A percentile compares a stretch with the other conserved stretches of the same genome.
Evolutionary conservation across 176 grass and related monocot genomes (phyloP).

Genomic region (Chloris gayana): DNA sequence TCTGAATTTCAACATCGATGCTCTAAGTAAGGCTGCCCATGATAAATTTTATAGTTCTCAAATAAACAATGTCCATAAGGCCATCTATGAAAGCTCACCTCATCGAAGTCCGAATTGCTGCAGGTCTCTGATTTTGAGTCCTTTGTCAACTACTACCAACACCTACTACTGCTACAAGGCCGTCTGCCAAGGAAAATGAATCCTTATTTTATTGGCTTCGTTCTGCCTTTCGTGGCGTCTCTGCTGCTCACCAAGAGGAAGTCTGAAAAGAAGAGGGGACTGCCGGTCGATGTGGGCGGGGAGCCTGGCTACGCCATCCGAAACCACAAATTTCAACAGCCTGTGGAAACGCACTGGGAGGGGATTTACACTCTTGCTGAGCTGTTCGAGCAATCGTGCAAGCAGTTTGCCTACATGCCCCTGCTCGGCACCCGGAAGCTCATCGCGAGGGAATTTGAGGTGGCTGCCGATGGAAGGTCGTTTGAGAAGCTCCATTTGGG

Average conservation of each 20-base stretch:
- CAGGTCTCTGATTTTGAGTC: slow-evolving; percentile 28
- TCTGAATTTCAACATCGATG: not conserved
- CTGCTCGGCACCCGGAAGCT: slow-evolving; percentile 81
- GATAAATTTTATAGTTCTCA: not conserved
- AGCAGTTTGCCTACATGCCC: slow-evolving; percentile 61
- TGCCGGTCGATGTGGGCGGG: slow-evolving; percentile 59
- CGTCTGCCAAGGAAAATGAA: slow-evolving; percentile 51
- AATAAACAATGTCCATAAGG: not conserved
- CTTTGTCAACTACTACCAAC: not conserved
- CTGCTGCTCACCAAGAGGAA: slow-evolving; percentile 62
- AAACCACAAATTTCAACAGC: slow-evolving; percentile 62
- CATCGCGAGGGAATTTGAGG: slow-evolving; percentile 60
- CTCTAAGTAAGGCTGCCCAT: not conserved
- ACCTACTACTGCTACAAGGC: not conserved
- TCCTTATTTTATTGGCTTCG: slow-evolving; percentile 69
- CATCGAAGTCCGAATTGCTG: not conserved
- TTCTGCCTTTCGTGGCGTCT: slow-evolving; percentile 61
- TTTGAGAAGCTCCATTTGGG: slow-evolving; percentile 97
- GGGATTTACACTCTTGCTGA: slow-evolving; percentile 80
- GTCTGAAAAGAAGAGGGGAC: slow-evolving; percentile 65
- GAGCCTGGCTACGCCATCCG: slow-evolving; percentile 65
- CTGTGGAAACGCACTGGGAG: slow-evolving; percentile 70
- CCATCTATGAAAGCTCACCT: not conserved
- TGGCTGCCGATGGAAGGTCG: slow-evolving; percentile 59
- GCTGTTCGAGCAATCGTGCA: slow-evolving; percentile 83